Evolutionary conservation across 768 basidiomycete genomes (phyloP), one percentile per base, ranked within the genome.

Genomic region (Lentinula boryana): DNA sequence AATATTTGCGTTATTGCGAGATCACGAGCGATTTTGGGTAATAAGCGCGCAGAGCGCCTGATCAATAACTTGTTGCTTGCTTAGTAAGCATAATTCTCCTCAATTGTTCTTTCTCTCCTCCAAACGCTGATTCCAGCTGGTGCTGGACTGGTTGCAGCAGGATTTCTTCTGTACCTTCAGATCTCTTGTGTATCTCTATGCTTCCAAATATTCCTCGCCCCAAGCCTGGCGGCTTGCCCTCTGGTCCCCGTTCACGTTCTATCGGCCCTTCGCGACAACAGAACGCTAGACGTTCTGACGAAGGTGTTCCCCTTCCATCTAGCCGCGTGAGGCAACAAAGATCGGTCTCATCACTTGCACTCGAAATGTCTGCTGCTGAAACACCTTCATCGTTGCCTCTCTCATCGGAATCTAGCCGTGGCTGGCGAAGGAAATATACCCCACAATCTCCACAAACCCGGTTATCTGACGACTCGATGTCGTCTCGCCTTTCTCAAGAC

Each of bases 211-310:
- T 10, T 60, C 61, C 65, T 50, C 65, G 63, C 65, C 7, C 55
- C 12, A 36, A 67, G 40, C 60, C 69, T 43, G 65, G 66, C 21
- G 78, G 79, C 43, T 71, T 80, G 38, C 79, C 79, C 44, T 68
- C 72, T 46, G 75, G 65, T 56, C 78, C 76, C 15, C 72, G 73
- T 35, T 69, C 78, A 54, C 78, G 76, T 60, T 74, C 77, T 2
- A 65, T 62, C 1, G 70, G 40, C 10, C 58, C 60, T 21, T 49
- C 61, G n/a, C 32, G 50, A 46, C 55, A 21, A 40, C 43, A 51
- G 38, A 53, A 58, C 31, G 64, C 50, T 36, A 55, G 49, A 32
- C 61, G 54, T 53, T 56, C 41, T 58, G 57, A 48, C 9, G 36
- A 23, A 48, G 9, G 32, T 3, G 13, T 23, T 18, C 27, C 51